Evolutionary conservation across 2,329 filamentous ascomycete genomes (phyloP).

Genomic region (Cladophialophora psammophila): DNA sequence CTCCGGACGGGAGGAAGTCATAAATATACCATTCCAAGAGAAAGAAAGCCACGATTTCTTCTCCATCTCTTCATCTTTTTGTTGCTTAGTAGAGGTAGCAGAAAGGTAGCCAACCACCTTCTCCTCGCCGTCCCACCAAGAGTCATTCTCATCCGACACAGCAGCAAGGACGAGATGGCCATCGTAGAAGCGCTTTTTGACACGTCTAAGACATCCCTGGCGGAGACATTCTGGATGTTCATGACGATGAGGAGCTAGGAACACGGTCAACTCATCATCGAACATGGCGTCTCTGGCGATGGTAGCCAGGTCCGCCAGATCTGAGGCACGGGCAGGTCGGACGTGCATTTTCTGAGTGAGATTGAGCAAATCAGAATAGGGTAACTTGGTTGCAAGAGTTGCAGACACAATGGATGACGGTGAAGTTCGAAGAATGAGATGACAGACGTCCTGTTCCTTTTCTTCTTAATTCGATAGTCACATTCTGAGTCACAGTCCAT

Average conservation of each 20-base stretch:
- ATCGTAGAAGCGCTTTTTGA: conserved; percentile 33
- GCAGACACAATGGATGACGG: not conserved
- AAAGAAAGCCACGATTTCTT: conserved; percentile 4
- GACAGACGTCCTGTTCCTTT: too few relatives aligned
- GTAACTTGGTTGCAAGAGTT: not conserved
- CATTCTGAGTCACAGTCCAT: too few relatives aligned
- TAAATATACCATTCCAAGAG: conserved; percentile 29
- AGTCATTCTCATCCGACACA: conserved; percentile 33
- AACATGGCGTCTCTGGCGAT: conserved; percentile 34
- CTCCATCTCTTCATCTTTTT: not conserved
- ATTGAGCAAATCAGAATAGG: not conserved
- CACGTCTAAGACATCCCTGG: conserved; percentile 30
- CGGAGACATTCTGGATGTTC: conserved; percentile 36
- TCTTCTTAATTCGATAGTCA: too few relatives aligned
- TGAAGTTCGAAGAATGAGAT: too few relatives aligned
- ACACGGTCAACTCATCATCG: conserved; percentile 36
- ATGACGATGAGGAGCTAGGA: conserved; percentile 34
- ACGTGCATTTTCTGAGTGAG: conserved; percentile 34
- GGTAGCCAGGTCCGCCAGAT: conserved; percentile 34
- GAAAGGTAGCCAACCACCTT: conserved; percentile 37
- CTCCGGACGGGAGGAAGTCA: not conserved
- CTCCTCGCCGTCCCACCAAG: conserved; percentile 29
- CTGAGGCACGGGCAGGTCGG: conserved; percentile 29
- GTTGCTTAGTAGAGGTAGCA: conserved; percentile 22
- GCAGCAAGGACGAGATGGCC: conserved; percentile 34